phyloP scores from a whole-genome alignment of 2,329 filamentous ascomycete genomes.

The Microdochium paspali region DNA sequence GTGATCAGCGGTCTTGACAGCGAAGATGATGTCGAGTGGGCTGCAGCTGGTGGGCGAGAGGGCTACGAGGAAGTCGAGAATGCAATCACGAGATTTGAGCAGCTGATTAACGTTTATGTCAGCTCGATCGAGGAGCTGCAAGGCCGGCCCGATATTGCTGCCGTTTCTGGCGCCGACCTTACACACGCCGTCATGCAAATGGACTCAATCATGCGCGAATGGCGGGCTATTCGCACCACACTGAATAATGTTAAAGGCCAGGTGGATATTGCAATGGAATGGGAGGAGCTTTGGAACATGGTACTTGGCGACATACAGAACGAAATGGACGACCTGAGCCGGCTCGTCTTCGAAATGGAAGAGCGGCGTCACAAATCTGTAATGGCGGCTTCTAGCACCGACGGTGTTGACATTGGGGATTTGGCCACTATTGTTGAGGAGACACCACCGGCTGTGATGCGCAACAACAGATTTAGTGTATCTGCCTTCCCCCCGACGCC shows the following conservation, averaged over 20 bases:
- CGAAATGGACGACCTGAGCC: conserved; percentile 70
- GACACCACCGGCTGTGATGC: conserved; percentile 48
- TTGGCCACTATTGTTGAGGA: conserved; percentile 92
- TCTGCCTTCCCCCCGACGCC: conserved; percentile 55
- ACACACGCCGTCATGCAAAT: conserved; percentile 74
- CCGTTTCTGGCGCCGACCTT: conserved; percentile 63
- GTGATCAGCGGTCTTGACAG: conserved; percentile 84
- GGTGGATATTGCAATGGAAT: conserved; percentile 96
- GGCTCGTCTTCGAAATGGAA: conserved; percentile 94
- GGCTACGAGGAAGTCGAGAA: conserved; percentile 64
- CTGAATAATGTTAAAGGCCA: conserved; percentile 77
- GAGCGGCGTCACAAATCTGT: conserved; percentile 80
- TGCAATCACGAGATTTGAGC: conserved; percentile 76
- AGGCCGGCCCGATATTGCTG: conserved; percentile 62
- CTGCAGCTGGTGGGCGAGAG: conserved; percentile 75
- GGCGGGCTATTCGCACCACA: conserved; percentile 70
- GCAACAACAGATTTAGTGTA: conserved; percentile 61
- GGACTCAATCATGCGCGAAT: conserved; percentile 77
- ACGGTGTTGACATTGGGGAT: conserved; percentile 72
- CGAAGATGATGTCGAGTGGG: conserved; percentile 97
- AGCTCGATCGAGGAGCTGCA: conserved; percentile 90
- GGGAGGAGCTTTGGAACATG: conserved; percentile 93
- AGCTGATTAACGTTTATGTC: conserved; percentile 85
- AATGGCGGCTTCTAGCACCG: conserved; percentile 50
- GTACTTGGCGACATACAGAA: conserved; percentile 88